Conservation (phyloP, 2,329 filamentous ascomycete genomes). For the Laburnicola sp. region DNA sequence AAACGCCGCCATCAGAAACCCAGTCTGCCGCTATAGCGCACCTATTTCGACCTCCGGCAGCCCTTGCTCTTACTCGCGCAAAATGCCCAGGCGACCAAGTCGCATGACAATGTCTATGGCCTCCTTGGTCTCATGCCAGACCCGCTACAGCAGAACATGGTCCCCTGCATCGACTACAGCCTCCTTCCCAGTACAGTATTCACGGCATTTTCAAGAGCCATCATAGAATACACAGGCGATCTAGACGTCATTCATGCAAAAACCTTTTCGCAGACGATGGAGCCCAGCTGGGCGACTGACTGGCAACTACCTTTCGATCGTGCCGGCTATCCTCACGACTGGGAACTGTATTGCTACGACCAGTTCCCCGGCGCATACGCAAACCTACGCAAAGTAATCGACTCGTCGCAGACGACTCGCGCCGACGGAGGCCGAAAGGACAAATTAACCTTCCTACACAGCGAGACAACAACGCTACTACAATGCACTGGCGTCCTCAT, state of each 20-base stretch:
- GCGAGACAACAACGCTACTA: not conserved
- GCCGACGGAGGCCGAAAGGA: not conserved
- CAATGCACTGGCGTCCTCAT: constrained; percentile 1
- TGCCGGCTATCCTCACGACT: constrained; percentile 3
- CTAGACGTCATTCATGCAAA: constrained; percentile 8
- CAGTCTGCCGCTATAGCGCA: not conserved
- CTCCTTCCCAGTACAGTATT: constrained; percentile 1
- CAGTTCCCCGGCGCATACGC: constrained; percentile 5
- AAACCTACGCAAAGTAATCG: constrained; percentile 2
- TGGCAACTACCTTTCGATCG: not conserved
- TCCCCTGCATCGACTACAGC: constrained; percentile 1
- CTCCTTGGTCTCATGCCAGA: constrained; percentile 1
- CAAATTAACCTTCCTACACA: not conserved
- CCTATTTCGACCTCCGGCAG: constrained; percentile 1
- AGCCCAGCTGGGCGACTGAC: constrained; percentile 6
- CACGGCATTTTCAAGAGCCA: constrained; percentile 4
- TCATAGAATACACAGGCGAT: constrained; percentile 6
- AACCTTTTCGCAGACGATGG: constrained; percentile 4
- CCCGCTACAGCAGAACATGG: not conserved
- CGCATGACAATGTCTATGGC: constrained; percentile 3
- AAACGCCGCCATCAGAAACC: not conserved
- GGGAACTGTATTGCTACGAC: constrained; percentile 3
- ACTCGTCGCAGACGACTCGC: not conserved
- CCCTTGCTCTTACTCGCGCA: constrained; percentile 4
- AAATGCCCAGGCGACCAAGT: constrained; percentile 2